Evolutionary conservation across 2,329 filamentous ascomycete genomes (phyloP), one percentile per base, ranked within the genome.

Genomic region (Celoporthe dispersa): DNA sequence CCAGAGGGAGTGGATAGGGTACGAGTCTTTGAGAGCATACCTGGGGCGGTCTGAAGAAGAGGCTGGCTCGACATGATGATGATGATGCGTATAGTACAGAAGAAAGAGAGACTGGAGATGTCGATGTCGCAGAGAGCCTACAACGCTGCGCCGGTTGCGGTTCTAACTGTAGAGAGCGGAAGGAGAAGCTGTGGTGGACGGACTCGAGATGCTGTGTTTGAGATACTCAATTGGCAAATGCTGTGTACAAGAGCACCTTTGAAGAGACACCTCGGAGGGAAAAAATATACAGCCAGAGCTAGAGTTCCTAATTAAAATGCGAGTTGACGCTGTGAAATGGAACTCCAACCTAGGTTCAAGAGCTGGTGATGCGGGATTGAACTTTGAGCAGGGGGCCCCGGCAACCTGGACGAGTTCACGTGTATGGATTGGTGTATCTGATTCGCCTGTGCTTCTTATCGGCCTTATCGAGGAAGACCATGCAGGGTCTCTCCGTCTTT

Each of bases 41-140:
- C 94, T 74, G 94, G 94, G 66, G 94, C 92, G 66, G 94, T 95
- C 80, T 98, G 94, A 75, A 99, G 93, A 70, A 99, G 92, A 78
- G 96, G 96, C 84, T 98, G 95, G 80, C 91, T 94, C 74, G 96
- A 99, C 96, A 99, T 98, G 78, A 74, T 98, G 78, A 74, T 86
- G 80, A 66, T 66, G 67, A 41, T 61, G 61, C 35, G 57, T 70
- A 64, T 73, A 61, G 60, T 41, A 60, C 64, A 70, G 68, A 22
- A 63, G 53, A 22, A 44, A 25, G 44, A 16, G 8, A 39, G 8
- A 33, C 22, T 31, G 19, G 28, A 59, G 22, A 37, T 37, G 37
- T 60, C n/a, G 51, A 44, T 31, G 64, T 66, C 35, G 64, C 22
- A n/a, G 41, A 9, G 44, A 48, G 22, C 44, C 44, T n/a, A 37